Evolutionary conservation across 1,284 basidiomycete species (phyloP).

Genomic region (Xerocomus minutiporus): DNA sequence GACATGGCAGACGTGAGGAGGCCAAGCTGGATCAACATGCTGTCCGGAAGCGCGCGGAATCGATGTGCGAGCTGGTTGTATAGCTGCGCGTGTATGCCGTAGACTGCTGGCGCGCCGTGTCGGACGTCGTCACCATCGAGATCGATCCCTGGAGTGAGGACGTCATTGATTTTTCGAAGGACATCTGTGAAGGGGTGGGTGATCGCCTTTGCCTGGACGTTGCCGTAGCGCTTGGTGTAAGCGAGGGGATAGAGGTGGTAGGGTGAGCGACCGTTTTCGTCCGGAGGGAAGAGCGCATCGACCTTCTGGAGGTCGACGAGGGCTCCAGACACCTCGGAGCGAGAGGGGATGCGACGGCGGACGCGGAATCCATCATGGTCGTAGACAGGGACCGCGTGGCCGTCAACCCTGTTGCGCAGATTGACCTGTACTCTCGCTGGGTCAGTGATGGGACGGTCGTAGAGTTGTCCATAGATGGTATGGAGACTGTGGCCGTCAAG

Average conservation of each 20-base stretch:
- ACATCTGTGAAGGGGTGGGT: neutral
- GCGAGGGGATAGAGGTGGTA: constrained; percentile 1
- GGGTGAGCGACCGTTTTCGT: neutral
- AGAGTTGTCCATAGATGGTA: too few species aligned
- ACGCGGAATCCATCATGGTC: too few species aligned
- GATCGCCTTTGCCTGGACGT: neutral
- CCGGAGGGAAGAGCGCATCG: neutral
- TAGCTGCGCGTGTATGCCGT: neutral
- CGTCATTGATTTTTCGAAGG: neutral
- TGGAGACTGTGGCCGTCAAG: too few species aligned
- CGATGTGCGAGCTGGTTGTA: constrained; percentile 1
- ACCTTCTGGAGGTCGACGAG: too few species aligned
- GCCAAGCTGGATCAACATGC: constrained; percentile 4
- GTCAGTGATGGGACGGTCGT: too few species aligned
- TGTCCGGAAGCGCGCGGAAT: neutral
- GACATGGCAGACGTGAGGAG: neutral
- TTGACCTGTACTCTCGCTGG: too few species aligned
- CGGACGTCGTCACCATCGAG: neutral
- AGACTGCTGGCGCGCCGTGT: neutral
- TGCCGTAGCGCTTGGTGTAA: neutral
- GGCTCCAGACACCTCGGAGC: too few species aligned
- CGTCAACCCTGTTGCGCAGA: too few species aligned
- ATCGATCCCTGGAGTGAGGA: neutral
- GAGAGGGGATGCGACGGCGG: too few species aligned
- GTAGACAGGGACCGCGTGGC: too few species aligned